These are phyloP conservation scores for Eragrostis tef DNA, from an alignment of 202 grass and related monocot species.

Conservation along the genomic window DNA sequence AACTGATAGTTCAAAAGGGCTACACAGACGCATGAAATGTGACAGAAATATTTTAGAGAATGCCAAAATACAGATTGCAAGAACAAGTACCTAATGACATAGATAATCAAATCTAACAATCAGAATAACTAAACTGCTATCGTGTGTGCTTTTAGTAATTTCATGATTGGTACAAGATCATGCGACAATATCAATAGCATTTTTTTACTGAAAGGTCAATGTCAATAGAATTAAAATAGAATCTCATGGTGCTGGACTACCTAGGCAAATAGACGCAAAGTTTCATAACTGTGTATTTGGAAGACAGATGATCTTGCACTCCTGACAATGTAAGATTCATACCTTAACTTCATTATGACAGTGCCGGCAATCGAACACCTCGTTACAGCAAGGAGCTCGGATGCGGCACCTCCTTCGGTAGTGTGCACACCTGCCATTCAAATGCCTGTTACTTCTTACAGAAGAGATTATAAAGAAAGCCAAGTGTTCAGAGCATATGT, in stretches of 20 bases:
- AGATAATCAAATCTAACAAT: background rate
- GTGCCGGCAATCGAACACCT: conserved; percentile 87
- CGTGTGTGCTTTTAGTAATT: background rate
- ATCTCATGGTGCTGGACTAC: background rate
- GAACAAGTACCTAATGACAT: too few species aligned
- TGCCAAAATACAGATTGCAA: too few species aligned
- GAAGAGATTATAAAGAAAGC: conserved; percentile 6
- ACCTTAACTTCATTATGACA: conserved; percentile 97
- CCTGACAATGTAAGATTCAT: background rate
- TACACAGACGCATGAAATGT: background rate
- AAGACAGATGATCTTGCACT: background rate
- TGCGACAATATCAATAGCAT: background rate
- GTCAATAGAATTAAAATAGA: background rate
- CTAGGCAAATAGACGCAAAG: background rate
- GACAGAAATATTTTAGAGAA: background rate
- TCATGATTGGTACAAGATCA: background rate
- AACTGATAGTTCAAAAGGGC: background rate
- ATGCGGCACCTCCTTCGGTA: conserved; percentile 85
- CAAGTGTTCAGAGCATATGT: background rate
- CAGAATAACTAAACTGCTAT: background rate
- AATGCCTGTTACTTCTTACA: conserved; percentile 31
- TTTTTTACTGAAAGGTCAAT: too few species aligned
- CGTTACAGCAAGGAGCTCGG: conserved; percentile 75
- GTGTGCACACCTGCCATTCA: conserved; percentile 66
- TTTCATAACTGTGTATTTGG: background rate